Conservation (phyloP, 208 protist genomes). For the Acanthamoeba culbertsoni region DNA sequence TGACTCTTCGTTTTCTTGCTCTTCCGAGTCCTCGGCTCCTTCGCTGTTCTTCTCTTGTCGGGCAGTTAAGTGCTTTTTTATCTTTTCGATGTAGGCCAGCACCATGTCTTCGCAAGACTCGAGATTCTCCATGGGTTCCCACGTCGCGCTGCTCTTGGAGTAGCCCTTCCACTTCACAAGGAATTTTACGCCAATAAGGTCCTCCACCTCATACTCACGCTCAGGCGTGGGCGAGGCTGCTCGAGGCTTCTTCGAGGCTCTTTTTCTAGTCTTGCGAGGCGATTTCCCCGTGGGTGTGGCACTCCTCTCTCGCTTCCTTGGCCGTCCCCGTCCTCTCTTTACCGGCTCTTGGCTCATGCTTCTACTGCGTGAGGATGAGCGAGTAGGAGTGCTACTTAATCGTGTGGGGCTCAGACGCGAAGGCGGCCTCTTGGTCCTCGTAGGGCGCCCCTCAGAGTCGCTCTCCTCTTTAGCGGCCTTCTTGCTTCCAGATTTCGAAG, state of each 20-base stretch:
- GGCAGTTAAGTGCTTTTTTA: background rate
- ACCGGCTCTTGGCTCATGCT: background rate
- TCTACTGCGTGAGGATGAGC: background rate
- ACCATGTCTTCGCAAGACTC: background rate
- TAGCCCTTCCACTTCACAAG: slow-evolving; percentile 12
- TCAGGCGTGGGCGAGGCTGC: background rate
- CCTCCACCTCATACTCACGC: background rate
- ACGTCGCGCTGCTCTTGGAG: background rate
- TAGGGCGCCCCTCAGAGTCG: background rate
- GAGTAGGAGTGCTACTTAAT: background rate
- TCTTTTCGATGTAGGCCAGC: background rate
- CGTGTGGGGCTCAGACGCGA: background rate
- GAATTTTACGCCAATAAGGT: background rate
- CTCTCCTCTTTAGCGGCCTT: background rate
- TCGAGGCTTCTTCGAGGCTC: background rate
- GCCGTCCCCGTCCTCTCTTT: background rate
- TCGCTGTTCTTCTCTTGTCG: background rate
- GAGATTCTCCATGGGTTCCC: background rate
- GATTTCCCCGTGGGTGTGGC: background rate
- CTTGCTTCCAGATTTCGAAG: background rate
- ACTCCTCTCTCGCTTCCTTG: too few relatives aligned
- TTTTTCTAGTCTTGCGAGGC: background rate
- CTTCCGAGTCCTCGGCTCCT: background rate
- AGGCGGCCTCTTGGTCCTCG: background rate
- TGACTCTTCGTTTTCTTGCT: background rate